Base-by-base conservation (phyloP, 768 basidiomycete genomes). In the Dioszegia hungarica region DNA sequence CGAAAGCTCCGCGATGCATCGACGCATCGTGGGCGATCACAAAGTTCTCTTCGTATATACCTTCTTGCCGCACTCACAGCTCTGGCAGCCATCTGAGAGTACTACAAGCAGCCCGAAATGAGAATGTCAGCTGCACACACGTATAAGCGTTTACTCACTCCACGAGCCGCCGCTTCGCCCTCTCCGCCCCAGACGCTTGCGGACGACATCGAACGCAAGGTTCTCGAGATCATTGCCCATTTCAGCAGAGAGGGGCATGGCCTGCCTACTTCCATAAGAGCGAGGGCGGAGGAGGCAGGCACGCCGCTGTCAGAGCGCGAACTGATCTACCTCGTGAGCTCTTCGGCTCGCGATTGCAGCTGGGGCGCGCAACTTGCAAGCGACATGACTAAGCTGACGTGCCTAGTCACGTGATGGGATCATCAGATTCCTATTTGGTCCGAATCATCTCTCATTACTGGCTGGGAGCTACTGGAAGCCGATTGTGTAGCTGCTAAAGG, bases 321-420 rank as follows among this genome's bases (percentile, higher is more conserved):
- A 59, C 65, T 68, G 67, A 72, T 72, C 63, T 74, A 63, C 41
- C 62, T 75, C 38, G 74, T 75, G 46, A 38, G 74, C 19, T 27
- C n/a, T n/a, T n/a, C 1, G 33, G 22, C 5, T 20, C 11, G 25
- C 11, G 28, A n/a, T n/a, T n/a, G n/a, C 31, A 33, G 8, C 8
- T 33, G 8, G 11, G 34, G 20, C 8, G 8, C 33, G 17, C 15
- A 31, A 14, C 20, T 10, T 17, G 22, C 22, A n/a, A n/a, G n/a
- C n/a, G n/a, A n/a, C n/a, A n/a, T n/a, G n/a, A n/a, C n/a, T n/a
- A n/a, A n/a, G 55, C 40, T 43, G 29, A 55, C 5, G 27, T 39
- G 51, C 6, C 12, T 50, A 69, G 70, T 72, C 71, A 10, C 40
- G 46, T 24, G 67, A 72, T 31, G 68, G 67, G 5, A 57, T 72